Base-by-base conservation (phyloP, 1,139 yeast genomes). In the Magnusiomyces sp. region DNA sequence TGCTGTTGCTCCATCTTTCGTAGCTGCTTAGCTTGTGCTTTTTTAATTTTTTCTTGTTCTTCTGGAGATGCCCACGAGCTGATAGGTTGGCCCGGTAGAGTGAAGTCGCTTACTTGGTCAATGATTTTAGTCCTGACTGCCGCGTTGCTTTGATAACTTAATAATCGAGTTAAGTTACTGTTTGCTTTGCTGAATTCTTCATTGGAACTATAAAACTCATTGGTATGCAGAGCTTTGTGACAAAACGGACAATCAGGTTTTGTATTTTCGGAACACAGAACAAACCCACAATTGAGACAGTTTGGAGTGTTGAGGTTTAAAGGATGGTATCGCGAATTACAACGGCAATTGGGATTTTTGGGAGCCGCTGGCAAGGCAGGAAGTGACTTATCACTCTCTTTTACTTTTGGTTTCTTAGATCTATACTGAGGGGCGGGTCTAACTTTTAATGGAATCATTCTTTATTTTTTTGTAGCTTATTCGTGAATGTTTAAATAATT, bases 61-160 rank as follows among this genome's bases (percentile, higher is more conserved):
- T 83, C 75, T 2, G 97, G 92, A 4, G 87, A 79, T 0, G 95
- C 81, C 98, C 98, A 94, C 58, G 80, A 73, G 58, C 74, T 80
- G 1, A 77, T 69, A 19, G 27, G 19, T 13, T 32, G 29, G 0
- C 70, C 68, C 0, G 76, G 69, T 4, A 74, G 65, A 47, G 84
- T 94, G 62, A 81, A 92, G 63, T 94, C 98, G 5, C 95, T 80
- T 0, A 95, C 97, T 61, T 88, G 84, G 62, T 94, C 99, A 42
- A 94, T 90, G 56, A 94, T 89, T 59, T 79, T 81, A 0, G 97
- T 92, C 63, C 98, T 74, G 62, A 88, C 94, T 1, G 90, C 89
- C 5, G 95, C 86, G 9, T 92, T 80, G 1, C 79, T 88, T 63
- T 94, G 98, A 64, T 81, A 92, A 54, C 80, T 77, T 45, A 94